phyloP scores from a whole-genome alignment of 495 filamentous ascomycete genomes.

The Viridothelium virens region DNA sequence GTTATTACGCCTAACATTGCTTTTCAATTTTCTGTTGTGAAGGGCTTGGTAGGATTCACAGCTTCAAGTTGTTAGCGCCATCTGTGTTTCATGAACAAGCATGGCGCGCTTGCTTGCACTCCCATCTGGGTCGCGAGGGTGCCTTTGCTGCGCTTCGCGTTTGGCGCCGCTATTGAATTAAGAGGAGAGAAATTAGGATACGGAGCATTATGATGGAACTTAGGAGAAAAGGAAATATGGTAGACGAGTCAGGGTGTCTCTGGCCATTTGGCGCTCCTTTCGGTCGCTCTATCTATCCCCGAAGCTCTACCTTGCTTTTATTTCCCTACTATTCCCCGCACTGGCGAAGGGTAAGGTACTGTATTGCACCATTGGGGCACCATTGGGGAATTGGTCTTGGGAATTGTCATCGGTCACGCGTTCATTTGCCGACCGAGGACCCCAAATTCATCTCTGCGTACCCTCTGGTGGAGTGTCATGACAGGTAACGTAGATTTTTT shows the following conservation, averaged over 20 bases:
- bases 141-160: background rate
- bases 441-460: background rate
- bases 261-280: background rate
- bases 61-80: background rate
- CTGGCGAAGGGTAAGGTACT: background rate
- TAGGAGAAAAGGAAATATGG: background rate
- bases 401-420: background rate
- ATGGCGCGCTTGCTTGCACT: background rate
- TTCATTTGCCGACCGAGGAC: background rate
- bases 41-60: background rate
- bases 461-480: background rate
- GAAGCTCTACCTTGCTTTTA: background rate
- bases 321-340: background rate
- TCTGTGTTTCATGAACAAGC: background rate
- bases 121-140: background rate
- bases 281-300: background rate
- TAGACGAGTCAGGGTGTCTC: conserved; percentile 1
- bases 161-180: background rate
- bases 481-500: background rate
- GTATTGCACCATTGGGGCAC: too few relatives aligned
- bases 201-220: background rate
- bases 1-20: too few relatives aligned
- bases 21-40: background rate
- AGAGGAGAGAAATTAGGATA: background rate
- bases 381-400: background rate